Conservation (phyloP, 1,139 yeast species). For the Zhuliangozyma parablackwelliae region DNA sequence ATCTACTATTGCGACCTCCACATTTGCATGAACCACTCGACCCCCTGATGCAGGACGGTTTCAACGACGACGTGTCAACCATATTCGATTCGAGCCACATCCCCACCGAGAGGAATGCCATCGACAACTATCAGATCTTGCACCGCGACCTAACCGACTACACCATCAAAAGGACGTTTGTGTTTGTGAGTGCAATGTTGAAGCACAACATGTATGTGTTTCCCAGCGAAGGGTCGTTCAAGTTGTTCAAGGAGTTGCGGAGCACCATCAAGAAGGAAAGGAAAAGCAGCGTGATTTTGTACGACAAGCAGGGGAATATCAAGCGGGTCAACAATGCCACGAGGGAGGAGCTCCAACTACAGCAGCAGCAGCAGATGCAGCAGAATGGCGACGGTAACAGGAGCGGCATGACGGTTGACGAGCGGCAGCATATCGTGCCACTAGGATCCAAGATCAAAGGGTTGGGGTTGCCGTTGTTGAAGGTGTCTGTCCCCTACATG, state of each 20-base stretch:
- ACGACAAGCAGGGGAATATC: conserved; percentile 23
- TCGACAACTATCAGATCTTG: conserved; percentile 11
- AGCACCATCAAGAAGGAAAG: conserved; percentile 18
- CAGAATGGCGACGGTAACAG: background rate
- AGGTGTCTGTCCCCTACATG: conserved; percentile 33
- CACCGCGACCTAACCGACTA: conserved; percentile 15
- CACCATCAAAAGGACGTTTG: conserved; percentile 24
- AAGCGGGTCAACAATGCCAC: conserved; percentile 9
- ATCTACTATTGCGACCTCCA: background rate
- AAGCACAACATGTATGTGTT: conserved; percentile 29
- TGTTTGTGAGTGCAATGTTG: conserved; percentile 32
- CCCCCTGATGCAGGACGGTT: conserved; percentile 7
- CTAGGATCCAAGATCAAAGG: conserved; percentile 29
- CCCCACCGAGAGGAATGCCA: conserved; percentile 3
- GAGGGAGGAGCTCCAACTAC: conserved; percentile 5
- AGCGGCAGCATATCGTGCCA: conserved; percentile 32
- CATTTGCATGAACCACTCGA: background rate
- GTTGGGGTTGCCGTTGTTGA: conserved; percentile 36
- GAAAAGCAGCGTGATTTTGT: conserved; percentile 18
- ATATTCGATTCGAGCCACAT: conserved; percentile 13
- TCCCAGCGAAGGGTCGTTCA: conserved; percentile 26
- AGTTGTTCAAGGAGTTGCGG: conserved; percentile 26
- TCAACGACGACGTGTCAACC: conserved; percentile 22
- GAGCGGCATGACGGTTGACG: conserved; percentile 17
- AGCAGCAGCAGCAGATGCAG: too few relatives aligned